Percentiles rank a stretch among this genome's conserved stretches.
These are phyloP conservation scores for Toxicodendron radicans DNA, from an alignment of 345 rosid genomes.

Conservation along the genomic window DNA sequence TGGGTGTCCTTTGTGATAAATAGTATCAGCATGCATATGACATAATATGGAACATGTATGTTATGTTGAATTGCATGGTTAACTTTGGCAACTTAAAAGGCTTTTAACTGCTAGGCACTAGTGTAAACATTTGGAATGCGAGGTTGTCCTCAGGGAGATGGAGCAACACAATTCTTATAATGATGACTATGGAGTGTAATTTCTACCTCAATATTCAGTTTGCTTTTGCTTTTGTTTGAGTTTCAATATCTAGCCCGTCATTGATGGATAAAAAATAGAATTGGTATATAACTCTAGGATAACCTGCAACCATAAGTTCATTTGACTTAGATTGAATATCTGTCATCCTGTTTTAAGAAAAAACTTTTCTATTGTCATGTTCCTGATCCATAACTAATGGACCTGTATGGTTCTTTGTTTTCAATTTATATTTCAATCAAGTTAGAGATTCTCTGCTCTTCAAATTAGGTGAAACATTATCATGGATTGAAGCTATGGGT, in stretches of 20 bases:
- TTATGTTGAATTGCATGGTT: neutral
- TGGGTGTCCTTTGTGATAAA: neutral
- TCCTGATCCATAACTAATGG: neutral
- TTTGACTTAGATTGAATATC: neutral
- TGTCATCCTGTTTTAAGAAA: neutral
- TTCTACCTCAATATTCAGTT: neutral
- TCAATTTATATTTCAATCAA: neutral
- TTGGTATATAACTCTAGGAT: neutral
- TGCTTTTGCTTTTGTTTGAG: neutral
- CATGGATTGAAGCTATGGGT: neutral
- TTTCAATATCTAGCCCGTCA: neutral
- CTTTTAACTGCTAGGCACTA: neutral
- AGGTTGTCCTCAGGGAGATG: neutral
- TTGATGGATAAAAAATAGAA: neutral
- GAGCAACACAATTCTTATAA: neutral
- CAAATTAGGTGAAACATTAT: neutral
- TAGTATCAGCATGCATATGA: conserved; percentile 4
- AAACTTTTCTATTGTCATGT: too few species aligned
- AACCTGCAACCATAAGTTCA: neutral
- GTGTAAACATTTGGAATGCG: neutral
- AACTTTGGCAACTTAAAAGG: neutral
- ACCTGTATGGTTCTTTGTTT: neutral
- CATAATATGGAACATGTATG: neutral
- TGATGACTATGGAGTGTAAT: neutral
- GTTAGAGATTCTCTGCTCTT: too few species aligned